A percentile compares a stretch with the other conserved stretches of the same genome.
phyloP scores from a whole-genome alignment of 495 filamentous ascomycete species.

The Pyrenopolyporus hunteri region DNA sequence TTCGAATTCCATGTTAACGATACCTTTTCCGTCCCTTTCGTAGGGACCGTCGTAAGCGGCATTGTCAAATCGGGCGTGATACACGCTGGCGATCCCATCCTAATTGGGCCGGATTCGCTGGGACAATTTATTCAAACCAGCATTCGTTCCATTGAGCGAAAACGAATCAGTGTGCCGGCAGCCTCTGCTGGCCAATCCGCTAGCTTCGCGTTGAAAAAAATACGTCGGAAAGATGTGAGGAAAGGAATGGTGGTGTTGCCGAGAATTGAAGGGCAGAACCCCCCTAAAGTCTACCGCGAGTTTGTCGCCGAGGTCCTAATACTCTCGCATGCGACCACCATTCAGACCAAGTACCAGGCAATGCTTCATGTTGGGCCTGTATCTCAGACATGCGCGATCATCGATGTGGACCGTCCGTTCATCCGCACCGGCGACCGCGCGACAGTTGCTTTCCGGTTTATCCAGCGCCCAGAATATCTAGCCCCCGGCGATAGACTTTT shows the following conservation, averaged over 20 bases:
- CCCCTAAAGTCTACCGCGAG: constrained; percentile 84
- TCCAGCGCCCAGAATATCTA: constrained; percentile 95
- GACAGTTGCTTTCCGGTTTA: constrained; percentile 89
- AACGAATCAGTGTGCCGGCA: constrained; percentile 87
- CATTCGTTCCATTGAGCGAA: constrained; percentile 93
- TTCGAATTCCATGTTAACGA: constrained; percentile 98
- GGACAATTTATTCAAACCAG: constrained; percentile 90
- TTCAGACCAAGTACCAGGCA: constrained; percentile 96
- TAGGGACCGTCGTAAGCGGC: constrained; percentile 93
- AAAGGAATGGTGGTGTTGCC: constrained; percentile 98
- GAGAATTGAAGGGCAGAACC: constrained; percentile 70
- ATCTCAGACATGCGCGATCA: constrained; percentile 94
- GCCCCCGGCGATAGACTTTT: constrained; percentile 85
- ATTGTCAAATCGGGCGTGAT: constrained; percentile 89
- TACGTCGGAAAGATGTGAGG: constrained; percentile 89
- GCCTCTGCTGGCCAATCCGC: constrained; percentile 92
- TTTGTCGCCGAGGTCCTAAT: constrained; percentile 97
- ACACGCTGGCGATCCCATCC: constrained; percentile 86
- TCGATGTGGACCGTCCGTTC: constrained; percentile 95
- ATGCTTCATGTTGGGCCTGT: constrained; percentile 98
- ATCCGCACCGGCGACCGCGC: constrained; percentile 94
- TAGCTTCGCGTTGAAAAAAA: constrained; percentile 84
- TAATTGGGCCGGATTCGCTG: constrained; percentile 89
- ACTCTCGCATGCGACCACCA: constrained; percentile 95
- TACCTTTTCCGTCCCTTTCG: constrained; percentile 98